These are phyloP conservation scores for Pestalotiopsis sp. DNA, from an alignment of 2,329 filamentous ascomycete species.

Conservation along the genomic window DNA sequence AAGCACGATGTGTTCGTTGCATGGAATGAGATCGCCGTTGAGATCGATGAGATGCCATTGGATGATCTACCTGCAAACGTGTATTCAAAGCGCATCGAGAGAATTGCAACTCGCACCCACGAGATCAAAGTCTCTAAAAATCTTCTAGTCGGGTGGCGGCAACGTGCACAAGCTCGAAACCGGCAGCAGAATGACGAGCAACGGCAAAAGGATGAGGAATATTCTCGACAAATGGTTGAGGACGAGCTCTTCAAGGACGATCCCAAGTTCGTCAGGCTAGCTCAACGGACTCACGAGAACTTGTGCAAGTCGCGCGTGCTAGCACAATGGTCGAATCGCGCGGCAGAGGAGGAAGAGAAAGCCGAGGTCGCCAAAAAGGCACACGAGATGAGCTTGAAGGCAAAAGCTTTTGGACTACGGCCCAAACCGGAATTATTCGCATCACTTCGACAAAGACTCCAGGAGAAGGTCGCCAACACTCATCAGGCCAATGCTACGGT, in stretches of 20 bases:
- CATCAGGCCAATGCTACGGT: background rate
- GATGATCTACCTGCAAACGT: constrained; percentile 25
- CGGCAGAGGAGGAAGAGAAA: constrained; percentile 29
- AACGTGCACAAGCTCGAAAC: constrained; percentile 18
- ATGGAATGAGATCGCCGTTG: constrained; percentile 28
- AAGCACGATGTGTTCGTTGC: constrained; percentile 24
- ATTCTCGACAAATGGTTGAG: background rate
- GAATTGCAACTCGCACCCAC: constrained; percentile 28
- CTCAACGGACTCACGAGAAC: constrained; percentile 28
- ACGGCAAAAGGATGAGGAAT: constrained; percentile 16
- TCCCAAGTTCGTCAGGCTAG: constrained; percentile 25
- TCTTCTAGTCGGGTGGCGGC: constrained; percentile 27
- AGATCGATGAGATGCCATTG: constrained; percentile 22
- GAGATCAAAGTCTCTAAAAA: constrained; percentile 29
- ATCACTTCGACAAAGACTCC: background rate
- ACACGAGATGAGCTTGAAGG: constrained; percentile 33
- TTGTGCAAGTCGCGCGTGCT: constrained; percentile 32
- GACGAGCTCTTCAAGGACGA: background rate
- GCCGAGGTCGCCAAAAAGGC: constrained; percentile 28
- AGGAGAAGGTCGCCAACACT: background rate
- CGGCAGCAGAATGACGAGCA: constrained; percentile 10
- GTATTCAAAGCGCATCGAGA: constrained; percentile 33
- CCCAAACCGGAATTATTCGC: constrained; percentile 12
- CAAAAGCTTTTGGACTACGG: constrained; percentile 28
- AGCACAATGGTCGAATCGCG: constrained; percentile 31